Base-by-base conservation (phyloP, 1,284 basidiomycete genomes). In the Pholiota adiposa region DNA sequence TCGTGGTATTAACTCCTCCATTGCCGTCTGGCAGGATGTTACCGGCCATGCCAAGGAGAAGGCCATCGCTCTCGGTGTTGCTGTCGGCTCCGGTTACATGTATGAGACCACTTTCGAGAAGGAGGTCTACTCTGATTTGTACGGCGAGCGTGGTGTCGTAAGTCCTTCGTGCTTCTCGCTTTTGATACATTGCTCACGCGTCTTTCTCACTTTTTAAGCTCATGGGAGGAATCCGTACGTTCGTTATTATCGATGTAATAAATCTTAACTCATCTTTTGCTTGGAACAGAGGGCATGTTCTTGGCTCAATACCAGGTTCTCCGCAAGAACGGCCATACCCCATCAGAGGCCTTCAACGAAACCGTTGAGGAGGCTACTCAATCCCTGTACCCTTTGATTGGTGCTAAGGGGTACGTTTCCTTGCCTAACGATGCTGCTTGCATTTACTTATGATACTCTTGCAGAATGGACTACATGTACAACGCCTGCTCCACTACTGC, bases 61-160 rank as follows among this genome's bases (percentile, higher is more conserved):
- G 85, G 97, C 96, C 46, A 86, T 94, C 61, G 97, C 97, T 50
- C 83, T 99, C 65, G 96, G 93, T 78, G 94, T 99, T 65, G 97
- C 86, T 66, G 86, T 99, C 69, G 97, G 97, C 63, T 95, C 95
- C 62, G 97, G 97, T 31, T 97, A 97, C 84, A 83, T 96, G 78
- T 97, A 97, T 77, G 97, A 99, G 82, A 99, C 97, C 50, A 98
- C 97, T 63, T 99, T 99, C 70, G 85, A 98, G 86, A 98, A 97
- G 85, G 97, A 99, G 82, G 97, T 98, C 63, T 98, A 93, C 88
- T 99, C 97, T 59, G 97, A 99, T 78, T 84, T 99, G 64, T 99
- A 97, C 79, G 97, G 97, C 79, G 97, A 99, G 85, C 96, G 97
- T 85, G 97, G 97, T 86, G 96, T 98, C 73, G 90, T 93, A 74